Conservation (phyloP, 106 monocot species). For the Acorus calamus region DNA sequence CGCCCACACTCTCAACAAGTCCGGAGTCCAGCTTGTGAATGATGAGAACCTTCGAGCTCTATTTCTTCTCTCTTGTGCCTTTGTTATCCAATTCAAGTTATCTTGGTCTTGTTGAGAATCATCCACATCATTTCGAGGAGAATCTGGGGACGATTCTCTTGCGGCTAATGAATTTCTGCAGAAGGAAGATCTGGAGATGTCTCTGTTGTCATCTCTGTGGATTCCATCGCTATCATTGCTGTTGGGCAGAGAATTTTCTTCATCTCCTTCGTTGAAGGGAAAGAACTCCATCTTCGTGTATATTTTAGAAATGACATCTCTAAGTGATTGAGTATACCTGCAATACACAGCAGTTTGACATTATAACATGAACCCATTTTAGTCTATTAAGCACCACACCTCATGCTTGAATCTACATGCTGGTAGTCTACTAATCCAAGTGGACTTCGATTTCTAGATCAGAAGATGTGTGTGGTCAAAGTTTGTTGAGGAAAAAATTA, state of each 20-base stretch:
- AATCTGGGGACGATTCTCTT: background rate
- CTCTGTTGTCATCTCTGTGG: conserved; percentile 3
- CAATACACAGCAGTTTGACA: background rate
- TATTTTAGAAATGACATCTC: conserved; percentile 51
- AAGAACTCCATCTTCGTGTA: conserved; percentile 74
- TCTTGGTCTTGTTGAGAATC: background rate
- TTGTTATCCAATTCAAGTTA: conserved; percentile 11
- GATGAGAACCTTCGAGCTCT: conserved; percentile 49
- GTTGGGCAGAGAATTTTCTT: conserved; percentile 33
- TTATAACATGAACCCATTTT: background rate
- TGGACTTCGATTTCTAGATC: too few species aligned
- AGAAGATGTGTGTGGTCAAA: too few species aligned
- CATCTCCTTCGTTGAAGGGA: conserved; percentile 41
- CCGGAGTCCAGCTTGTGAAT: conserved; percentile 64
- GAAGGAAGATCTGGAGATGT: background rate
- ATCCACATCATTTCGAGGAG: background rate
- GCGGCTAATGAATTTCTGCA: background rate
- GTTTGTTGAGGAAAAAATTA: too few species aligned
- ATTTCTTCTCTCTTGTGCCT: conserved; percentile 61
- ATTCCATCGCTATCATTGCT: conserved; percentile 32
- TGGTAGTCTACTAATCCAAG: too few species aligned
- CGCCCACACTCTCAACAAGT: conserved; percentile 77
- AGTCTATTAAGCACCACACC: too few species aligned
- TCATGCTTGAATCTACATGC: too few species aligned
- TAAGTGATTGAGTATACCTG: conserved; percentile 54